Conservation (phyloP, 1,284 basidiomycete species). For the Malassezia nana region DNA sequence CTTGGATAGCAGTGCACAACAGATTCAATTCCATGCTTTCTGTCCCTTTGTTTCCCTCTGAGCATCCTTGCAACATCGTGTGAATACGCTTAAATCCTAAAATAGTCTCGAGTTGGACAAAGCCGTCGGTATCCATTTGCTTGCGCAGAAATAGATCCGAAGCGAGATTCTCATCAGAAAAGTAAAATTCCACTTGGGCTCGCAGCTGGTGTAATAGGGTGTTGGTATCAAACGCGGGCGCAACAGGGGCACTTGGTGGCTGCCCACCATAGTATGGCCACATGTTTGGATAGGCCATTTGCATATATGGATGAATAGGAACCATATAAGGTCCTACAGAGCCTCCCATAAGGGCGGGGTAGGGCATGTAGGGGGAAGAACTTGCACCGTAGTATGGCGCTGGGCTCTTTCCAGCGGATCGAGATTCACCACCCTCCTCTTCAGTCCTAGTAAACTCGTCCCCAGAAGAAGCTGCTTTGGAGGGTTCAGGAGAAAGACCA, state of each 20-base stretch:
- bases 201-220: conserved; percentile 23
- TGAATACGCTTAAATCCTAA: conserved; percentile 34
- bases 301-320: not conserved
- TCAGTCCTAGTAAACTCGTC: not conserved
- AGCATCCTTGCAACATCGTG: conserved; percentile 2
- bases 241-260: not conserved
- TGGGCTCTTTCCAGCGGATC: not conserved
- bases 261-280: not conserved
- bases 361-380: not conserved
- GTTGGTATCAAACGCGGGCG: conserved; percentile 7
- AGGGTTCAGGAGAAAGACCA: not conserved
- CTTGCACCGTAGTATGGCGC: not conserved
- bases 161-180: conserved; percentile 34
- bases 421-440: not conserved
- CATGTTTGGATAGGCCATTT: not conserved
- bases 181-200: conserved; percentile 45
- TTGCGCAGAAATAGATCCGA: conserved; percentile 38
- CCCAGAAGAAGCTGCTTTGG: not conserved
- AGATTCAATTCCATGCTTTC: not conserved
- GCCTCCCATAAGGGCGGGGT: not conserved
- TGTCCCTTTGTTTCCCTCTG: not conserved
- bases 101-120: conserved; percentile 28
- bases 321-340: not conserved
- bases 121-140: conserved; percentile 38
- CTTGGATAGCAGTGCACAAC: not conserved